Base-by-base conservation (phyloP, 768 basidiomycete species). In the Suillus weaverae region DNA sequence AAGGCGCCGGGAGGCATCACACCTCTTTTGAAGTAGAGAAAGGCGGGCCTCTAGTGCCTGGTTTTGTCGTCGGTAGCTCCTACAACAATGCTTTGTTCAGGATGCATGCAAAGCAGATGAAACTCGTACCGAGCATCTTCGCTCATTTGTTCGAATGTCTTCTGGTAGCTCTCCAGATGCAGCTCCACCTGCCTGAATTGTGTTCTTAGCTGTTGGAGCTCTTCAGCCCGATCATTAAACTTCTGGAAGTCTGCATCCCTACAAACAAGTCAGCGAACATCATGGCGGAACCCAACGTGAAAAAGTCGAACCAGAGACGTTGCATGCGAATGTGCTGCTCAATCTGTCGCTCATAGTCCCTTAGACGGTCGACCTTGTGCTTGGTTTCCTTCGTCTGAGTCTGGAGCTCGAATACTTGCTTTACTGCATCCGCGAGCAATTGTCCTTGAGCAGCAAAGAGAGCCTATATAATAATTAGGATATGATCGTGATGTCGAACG, bases 281-380 rank as follows among this genome's bases (percentile, higher is more conserved):
- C 18, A 44, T 1, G 22, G 8, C 16, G 51, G 43, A 46, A 63
- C 57, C 36, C 1, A 39, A n/a, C 4, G 30, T 30, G 10, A n/a
- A 53, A 22, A 35, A 1, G 64, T 13, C 76, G 36, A 74, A 92
- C 95, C 94, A 97, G 68, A 94, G 76, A 60, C 84, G 83, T 71
- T 94, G 91, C 71, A 90, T 84, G 63, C 87, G 86, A 50, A 89
- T 79, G 65, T 93, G 84, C 70, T 95, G 91, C 61, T 92, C 89
- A 53, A 97, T 93, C 69, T 92, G 89, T n/a, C 79, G 81, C 72
- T 97, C 95, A 68, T 95, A 97, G 74, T 97, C 94, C 59, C 82
- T 79, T 50, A 97, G 80, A 20, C 91, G 85, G 66, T 89, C 87
- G 14, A 97, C 85, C 72, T 95, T 95, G 70, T 91, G 91, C 65